Evolutionary conservation across 2,329 filamentous ascomycete species (phyloP).

Genomic region (Colletotrichum sp.): DNA sequence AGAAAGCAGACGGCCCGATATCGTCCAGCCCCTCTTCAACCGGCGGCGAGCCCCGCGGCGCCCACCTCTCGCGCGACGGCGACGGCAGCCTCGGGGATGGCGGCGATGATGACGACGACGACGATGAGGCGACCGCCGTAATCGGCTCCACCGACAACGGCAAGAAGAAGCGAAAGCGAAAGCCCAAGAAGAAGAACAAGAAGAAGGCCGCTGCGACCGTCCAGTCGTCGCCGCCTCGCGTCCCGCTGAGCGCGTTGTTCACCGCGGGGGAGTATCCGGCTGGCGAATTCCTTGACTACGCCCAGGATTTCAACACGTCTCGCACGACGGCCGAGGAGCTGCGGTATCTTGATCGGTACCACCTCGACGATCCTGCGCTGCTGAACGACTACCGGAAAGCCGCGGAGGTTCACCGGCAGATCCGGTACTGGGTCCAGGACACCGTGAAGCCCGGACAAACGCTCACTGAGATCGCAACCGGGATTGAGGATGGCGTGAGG

Average conservation of each 20-base stretch:
- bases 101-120: slow-evolving; percentile 32
- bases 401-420: slow-evolving; percentile 88
- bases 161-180: slow-evolving; percentile 8
- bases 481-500: slow-evolving; percentile 84
- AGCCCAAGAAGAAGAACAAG: slow-evolving; percentile 21
- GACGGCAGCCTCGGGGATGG: slow-evolving; percentile 43
- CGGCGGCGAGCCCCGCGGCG: slow-evolving; percentile 46
- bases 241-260: slow-evolving; percentile 35
- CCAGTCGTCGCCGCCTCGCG: slow-evolving; percentile 37
- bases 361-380: slow-evolving; percentile 59
- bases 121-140: slow-evolving; percentile 22
- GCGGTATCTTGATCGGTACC: slow-evolving; percentile 24
- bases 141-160: neutral
- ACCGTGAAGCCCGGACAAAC: slow-evolving; percentile 82
- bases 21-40: slow-evolving; percentile 20
- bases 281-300: slow-evolving; percentile 32
- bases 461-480: slow-evolving; percentile 82
- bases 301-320: slow-evolving; percentile 2
- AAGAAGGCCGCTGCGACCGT: slow-evolving; percentile 24
- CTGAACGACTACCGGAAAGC: slow-evolving; percentile 81
- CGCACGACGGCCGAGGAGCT: slow-evolving; percentile 28
- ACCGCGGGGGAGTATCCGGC: slow-evolving; percentile 28
- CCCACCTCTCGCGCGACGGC: slow-evolving; percentile 44
- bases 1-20: slow-evolving; percentile 24
- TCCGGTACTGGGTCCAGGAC: slow-evolving; percentile 82